Percentiles rank a stretch among this genome's conserved stretches.
phyloP scores from a whole-genome alignment of 371 early-diverging fungal species.

The Lichtheimia corymbifera region DNA sequence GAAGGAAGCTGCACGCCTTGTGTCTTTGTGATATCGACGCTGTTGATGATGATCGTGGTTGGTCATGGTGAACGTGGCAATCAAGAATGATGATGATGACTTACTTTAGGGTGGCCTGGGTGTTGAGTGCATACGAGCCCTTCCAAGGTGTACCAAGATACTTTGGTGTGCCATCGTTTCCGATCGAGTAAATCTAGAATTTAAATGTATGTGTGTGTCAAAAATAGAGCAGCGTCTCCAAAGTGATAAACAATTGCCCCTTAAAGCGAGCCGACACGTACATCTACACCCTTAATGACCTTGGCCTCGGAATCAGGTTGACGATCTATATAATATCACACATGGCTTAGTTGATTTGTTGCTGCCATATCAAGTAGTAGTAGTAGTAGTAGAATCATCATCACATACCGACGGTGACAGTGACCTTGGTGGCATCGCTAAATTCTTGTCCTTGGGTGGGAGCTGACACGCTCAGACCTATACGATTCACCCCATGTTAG shows the following conservation, averaged over 20 bases:
- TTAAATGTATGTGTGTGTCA: not conserved
- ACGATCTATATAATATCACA: slow-evolving; percentile 26
- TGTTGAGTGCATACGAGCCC: slow-evolving; percentile 39
- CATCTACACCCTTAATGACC: slow-evolving; percentile 46
- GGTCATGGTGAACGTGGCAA: too few species aligned
- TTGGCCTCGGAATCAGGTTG: slow-evolving; percentile 42
- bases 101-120: slow-evolving; percentile 46
- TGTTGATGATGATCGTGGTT: not conserved
- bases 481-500: not conserved
- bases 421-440: slow-evolving; percentile 38
- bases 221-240: not conserved
- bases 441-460: slow-evolving; percentile 38
- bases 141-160: slow-evolving; percentile 49
- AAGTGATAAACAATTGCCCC: not conserved
- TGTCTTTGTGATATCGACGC: not conserved
- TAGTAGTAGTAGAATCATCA: not conserved
- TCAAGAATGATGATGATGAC: not conserved
- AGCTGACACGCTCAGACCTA: slow-evolving; percentile 34
- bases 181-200: slow-evolving; percentile 37
- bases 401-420: slow-evolving; percentile 50
- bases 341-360: too few species aligned
- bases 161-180: slow-evolving; percentile 32
- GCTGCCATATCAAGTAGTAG: too few species aligned
- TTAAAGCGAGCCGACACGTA: slow-evolving; percentile 16
- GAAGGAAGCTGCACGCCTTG: slow-evolving; percentile 30